Base-by-base conservation (phyloP, 768 basidiomycete species). In the Phaffia australis region DNA sequence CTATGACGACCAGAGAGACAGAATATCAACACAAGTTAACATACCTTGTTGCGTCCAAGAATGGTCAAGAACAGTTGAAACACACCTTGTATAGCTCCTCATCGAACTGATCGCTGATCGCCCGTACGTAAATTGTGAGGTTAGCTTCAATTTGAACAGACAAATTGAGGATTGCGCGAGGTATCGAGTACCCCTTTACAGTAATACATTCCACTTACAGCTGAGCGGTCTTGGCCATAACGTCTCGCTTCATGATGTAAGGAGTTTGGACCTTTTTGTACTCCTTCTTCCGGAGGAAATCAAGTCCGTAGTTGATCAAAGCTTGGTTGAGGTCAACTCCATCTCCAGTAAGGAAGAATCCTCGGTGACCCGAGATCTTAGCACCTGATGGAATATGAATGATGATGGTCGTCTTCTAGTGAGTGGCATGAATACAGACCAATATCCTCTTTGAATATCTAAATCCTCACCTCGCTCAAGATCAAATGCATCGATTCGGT, bases 281-380 rank as follows among this genome's bases (percentile, higher is more conserved):
- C 0, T 83, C 85, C 32, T 81, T 81, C 62, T 81, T 82, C 47
- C 90, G 82, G 62, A 99, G 80, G 77, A 93, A 99, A 74, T 98
- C 88, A 70, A 99, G 85, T 5, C 90, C 92, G 73, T 98, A 97
- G 58, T 85, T 83, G 76, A 98, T 88, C 57, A 99, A 80, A 0
- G 95, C 95, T 76, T 93, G 95, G 76, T 98, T 99, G 52, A 99
- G 83, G 78, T 98, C 94, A 71, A 99, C 83, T 59, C 95, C 95
- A 72, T 97, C 93, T 76, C 88, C 87, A 7, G 85, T 93, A 49
- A 98, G 82, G 82, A 90, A 99, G 81, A 89, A 99, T 0, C 94
- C 95, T 76, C 95, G 82, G 79, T 99, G 95, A 1, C 95, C 95
- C 14, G 87, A 83, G 60, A 97, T 83, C 79, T 98, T 99, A 56